Evolutionary conservation across 2,329 filamentous ascomycete genomes (phyloP), one percentile per base, ranked within the genome.

Genomic region (Xylaria sp.): DNA sequence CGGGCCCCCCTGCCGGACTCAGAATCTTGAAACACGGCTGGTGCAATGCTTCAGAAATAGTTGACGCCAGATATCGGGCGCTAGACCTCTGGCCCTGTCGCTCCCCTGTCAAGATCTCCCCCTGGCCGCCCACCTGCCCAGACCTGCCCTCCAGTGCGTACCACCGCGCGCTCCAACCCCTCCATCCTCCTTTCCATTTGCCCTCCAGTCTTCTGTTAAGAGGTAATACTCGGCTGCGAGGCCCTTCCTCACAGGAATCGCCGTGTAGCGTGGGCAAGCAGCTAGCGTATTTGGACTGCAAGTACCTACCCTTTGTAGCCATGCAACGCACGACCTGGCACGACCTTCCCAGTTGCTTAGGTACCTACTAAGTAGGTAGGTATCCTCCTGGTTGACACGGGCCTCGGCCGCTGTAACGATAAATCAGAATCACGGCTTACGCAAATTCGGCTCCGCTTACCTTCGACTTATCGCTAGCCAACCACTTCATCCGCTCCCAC

Each of bases 31-130:
- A 83, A 83, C 81, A 71, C 73, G 77, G 77, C 79, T 81, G 80
- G 78, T 73, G 79, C 79, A 79, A 61, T 81, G 79, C 81, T 76
- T 82, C 79, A 81, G 78, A 79, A 74, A 74, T 72, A 75, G 68
- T 73, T 76, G 73, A 72, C 72, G 69, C 70, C 67, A 75, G 65
- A 69, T 66, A 71, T 72, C 71, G 55, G 69, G 69, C 71, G 74
- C 76, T 77, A 79, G 72, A 63, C 70, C 70, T 66, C 64, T 70
- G 61, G 51, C 61, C 69, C 62, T 71, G 66, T 64, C 56, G 68
- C 66, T 70, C 69, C 71, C 70, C 63, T 64, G 58, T 60, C 28
- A 12, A 28, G 54, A 63, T 63, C 62, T 42, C 31, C 31, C 47
- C 47, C 33, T 12, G 12, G 25, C 25, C 47, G n/a, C 51, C 42